Evolutionary conservation across 805 yeast genomes (phyloP), one percentile per base, ranked within the genome.

Genomic region (Sugiyamaella floridensis): DNA sequence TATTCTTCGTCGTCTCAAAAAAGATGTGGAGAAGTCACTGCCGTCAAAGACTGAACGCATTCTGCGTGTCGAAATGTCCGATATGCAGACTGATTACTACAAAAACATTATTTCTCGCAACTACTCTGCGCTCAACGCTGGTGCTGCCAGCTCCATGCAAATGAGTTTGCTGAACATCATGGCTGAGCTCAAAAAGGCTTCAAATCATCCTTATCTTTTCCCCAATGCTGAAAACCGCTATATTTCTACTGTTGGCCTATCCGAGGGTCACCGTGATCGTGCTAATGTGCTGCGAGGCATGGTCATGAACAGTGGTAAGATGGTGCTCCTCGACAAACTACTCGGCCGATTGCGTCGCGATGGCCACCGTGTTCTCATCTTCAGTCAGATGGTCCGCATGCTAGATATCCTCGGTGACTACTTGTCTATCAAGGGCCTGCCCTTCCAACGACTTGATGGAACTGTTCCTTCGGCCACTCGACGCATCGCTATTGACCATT

Each of bases 251-350:
- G 51, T 83, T 12, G 83, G 83, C 55, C 18, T n/a, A 5, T 18
- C 22, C 3, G 26, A 16, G 16, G 54, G 45, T 7, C 41, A 43
- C 16, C 34, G 54, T 16, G 45, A 51, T 22, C 78, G 97, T 55
- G 97, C 92, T 60, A 87, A 82, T 59, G 77, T 86, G 18, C 71
- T 93, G 42, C 81, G 89, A 65, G 99, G 99, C 14, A 73, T 93
- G 74, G 87, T 93, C 58, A 93, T 93, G 99, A 87, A 95, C 15
- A 87, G 96, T 7, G 99, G 99, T 62, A 93, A 93, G 67, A 93
- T 93, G 99, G 99, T 93, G 6, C 75, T 93, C 47, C 73, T 93
- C 49, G 99, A 93, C 70, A 90, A 93, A 67, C 74, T 93, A 41
- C 76, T 93, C 55, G 85, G 88, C 3, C 77, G 96, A 57, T 76